Evolutionary conservation across 768 basidiomycete genomes (phyloP).

Genomic region (Wakefieldia striispora): DNA sequence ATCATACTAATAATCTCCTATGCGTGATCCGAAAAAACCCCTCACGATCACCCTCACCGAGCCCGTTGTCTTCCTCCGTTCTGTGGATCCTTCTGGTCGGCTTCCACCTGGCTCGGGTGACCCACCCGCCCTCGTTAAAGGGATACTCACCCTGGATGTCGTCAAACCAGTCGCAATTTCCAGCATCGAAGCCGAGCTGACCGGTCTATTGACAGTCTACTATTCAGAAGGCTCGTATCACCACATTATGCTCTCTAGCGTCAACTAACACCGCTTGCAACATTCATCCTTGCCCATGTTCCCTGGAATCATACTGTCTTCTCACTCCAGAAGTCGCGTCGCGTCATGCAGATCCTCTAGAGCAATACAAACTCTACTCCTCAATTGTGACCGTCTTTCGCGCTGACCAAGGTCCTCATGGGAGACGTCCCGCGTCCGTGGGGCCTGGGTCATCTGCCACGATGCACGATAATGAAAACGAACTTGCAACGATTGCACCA

Average conservation of each 20-base stretch:
- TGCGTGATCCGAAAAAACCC: constrained; percentile 37
- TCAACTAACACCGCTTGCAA: neutral
- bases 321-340: constrained; percentile 55
- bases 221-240: constrained; percentile 81
- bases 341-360: constrained; percentile 68
- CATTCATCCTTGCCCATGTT: neutral
- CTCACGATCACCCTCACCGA: constrained; percentile 66
- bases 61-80: constrained; percentile 68
- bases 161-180: constrained; percentile 82
- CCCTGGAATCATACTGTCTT: neutral
- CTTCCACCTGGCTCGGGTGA: constrained; percentile 36
- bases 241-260: no score
- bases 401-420: constrained; percentile 46
- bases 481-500: neutral
- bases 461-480: constrained; percentile 1
- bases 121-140: constrained; percentile 62
- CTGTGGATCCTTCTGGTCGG: constrained; percentile 46
- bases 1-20: neutral
- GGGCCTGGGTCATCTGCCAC: constrained; percentile 18
- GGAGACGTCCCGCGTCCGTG: constrained; percentile 19
- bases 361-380: constrained; percentile 72
- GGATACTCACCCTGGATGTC: constrained; percentile 59
- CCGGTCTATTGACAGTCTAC: constrained; percentile 63
- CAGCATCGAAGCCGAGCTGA: constrained; percentile 78
- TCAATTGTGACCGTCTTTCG: constrained; percentile 74